A percentile compares a stretch with the other conserved stretches of the same genome.
These are phyloP conservation scores for Heritiera littoralis DNA, from an alignment of 345 rosid genomes.

Conservation along the genomic window DNA sequence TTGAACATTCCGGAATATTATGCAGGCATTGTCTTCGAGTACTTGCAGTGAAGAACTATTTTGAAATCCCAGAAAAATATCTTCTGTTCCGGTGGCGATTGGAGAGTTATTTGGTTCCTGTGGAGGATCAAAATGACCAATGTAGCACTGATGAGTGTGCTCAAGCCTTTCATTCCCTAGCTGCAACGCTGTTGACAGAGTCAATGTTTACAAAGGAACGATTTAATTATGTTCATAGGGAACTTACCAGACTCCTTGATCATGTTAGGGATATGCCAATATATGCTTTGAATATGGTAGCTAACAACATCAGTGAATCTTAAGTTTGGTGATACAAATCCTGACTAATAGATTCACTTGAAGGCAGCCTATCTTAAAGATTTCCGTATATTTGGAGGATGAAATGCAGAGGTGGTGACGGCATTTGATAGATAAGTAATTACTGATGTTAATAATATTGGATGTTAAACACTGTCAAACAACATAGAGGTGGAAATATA, in stretches of 20 bases:
- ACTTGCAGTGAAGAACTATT: conserved; percentile 66
- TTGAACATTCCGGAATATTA: conserved; percentile 75
- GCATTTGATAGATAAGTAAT: not conserved
- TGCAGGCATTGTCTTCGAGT: conserved; percentile 87
- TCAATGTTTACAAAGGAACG: conserved; percentile 64
- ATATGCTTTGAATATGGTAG: conserved; percentile 38
- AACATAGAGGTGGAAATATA: not conserved
- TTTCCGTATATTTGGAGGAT: conserved; percentile 11
- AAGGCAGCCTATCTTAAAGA: not conserved
- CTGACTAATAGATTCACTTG: no score
- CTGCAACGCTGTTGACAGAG: conserved; percentile 66
- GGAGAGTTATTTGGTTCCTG: conserved; percentile 45
- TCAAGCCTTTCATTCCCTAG: conserved; percentile 65
- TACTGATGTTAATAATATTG: not conserved
- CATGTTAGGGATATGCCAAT: conserved; percentile 57
- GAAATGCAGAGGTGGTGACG: conserved; percentile 1
- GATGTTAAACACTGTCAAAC: conserved; percentile 1
- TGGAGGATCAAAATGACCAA: conserved; percentile 47
- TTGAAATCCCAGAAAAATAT: conserved; percentile 81
- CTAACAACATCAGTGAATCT: conserved; percentile 43
- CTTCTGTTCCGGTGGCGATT: conserved; percentile 71
- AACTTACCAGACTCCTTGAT: conserved; percentile 55
- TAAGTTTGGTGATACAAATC: conserved; percentile 15
- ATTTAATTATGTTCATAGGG: conserved; percentile 55
- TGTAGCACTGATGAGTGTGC: conserved; percentile 54